Evolutionary conservation across 345 rosid genomes (phyloP).

Genomic region (Leavenworthia alabamica): DNA sequence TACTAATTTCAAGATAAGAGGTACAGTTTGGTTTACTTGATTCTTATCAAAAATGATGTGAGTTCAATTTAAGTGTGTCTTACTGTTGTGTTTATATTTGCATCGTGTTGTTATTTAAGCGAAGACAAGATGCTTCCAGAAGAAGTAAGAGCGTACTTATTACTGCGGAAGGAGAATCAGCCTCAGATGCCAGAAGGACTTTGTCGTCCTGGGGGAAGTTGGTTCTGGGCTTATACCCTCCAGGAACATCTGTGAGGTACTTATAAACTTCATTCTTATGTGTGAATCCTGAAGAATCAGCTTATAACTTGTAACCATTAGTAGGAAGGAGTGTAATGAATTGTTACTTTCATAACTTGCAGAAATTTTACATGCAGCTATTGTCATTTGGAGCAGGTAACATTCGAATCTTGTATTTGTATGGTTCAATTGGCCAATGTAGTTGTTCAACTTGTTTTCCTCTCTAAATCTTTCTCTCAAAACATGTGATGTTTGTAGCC

Average conservation of each 20-base stretch:
- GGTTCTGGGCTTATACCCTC: conserved; percentile 75
- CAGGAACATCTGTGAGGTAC: conserved; percentile 78
- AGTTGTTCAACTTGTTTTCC: too few species aligned
- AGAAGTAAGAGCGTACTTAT: conserved; percentile 47
- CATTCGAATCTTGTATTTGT: background rate
- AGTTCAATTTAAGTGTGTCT: conserved; percentile 17
- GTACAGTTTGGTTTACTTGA: background rate
- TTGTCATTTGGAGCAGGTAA: conserved; percentile 87
- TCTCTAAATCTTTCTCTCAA: background rate
- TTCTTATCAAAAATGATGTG: conserved; percentile 23
- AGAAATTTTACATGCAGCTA: conserved; percentile 70
- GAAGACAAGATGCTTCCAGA: conserved; percentile 91
- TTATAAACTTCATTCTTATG: background rate
- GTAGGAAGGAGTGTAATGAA: background rate
- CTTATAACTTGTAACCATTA: background rate
- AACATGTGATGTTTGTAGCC: conserved; percentile 46
- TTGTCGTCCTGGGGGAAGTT: conserved; percentile 68
- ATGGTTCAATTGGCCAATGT: too few species aligned
- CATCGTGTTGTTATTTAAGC: conserved; percentile 52
- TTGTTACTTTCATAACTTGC: conserved; percentile 33
- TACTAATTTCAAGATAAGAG: background rate
- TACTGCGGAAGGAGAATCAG: conserved; percentile 46
- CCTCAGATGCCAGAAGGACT: conserved; percentile 39
- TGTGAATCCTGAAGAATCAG: background rate
- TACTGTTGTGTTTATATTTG: conserved; percentile 25